Conservation (phyloP, 202 grass and related monocot genomes). For the Eragrostis tef region DNA sequence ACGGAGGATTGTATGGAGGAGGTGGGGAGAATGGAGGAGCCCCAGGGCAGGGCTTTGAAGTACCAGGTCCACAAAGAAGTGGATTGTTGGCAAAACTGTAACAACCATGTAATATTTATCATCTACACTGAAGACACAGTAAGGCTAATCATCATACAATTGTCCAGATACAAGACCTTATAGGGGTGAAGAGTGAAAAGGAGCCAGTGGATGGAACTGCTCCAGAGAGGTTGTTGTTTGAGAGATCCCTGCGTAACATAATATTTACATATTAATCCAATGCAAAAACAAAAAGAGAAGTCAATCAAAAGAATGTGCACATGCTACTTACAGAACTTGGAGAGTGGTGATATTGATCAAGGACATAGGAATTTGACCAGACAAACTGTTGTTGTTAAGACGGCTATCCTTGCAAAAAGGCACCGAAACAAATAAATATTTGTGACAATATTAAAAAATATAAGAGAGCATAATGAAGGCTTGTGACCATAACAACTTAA, state of each 20-base stretch:
- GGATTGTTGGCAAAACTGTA: constrained; percentile 81
- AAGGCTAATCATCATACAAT: constrained; percentile 34
- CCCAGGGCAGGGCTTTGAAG: constrained; percentile 63
- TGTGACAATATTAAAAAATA: constrained; percentile 21
- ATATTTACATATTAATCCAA: constrained; percentile 41
- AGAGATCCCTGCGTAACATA: constrained; percentile 69
- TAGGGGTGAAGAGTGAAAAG: constrained; percentile 91
- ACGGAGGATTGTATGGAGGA: constrained; percentile 69
- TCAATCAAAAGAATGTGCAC: background rate
- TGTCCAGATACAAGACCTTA: constrained; percentile 61
- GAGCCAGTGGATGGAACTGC: constrained; percentile 80
- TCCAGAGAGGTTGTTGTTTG: constrained; percentile 76
- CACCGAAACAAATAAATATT: constrained; percentile 38
- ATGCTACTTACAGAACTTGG: constrained; percentile 89
- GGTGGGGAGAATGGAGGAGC: constrained; percentile 76
- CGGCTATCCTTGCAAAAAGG: constrained; percentile 76
- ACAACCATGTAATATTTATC: constrained; percentile 40
- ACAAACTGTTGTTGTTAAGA: constrained; percentile 88
- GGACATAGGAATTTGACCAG: constrained; percentile 63
- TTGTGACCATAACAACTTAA: background rate
- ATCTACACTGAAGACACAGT: constrained; percentile 22
- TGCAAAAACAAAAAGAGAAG: constrained; percentile 2
- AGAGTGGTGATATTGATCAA: constrained; percentile 71
- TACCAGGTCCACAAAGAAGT: constrained; percentile 72
- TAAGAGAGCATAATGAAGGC: constrained; percentile 13